A percentile compares a stretch with the other conserved stretches of the same genome.
Conservation (phyloP, 768 basidiomycete species). For the Suillus brevipes region DNA sequence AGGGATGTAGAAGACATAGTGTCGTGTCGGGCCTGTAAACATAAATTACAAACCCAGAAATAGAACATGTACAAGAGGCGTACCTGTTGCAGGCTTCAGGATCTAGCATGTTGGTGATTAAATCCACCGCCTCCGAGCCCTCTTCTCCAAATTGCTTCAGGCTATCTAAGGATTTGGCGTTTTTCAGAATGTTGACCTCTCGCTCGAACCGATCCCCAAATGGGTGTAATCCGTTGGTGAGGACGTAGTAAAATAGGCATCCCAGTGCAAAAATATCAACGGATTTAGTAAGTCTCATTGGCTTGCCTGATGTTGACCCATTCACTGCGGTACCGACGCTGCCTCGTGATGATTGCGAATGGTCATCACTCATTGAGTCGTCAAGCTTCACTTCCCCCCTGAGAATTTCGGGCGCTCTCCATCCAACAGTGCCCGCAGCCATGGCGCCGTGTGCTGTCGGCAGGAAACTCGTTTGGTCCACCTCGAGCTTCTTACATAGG, state of each 20-base stretch:
- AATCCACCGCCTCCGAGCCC: slow-evolving; percentile 83
- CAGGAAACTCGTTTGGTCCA: slow-evolving; percentile 95
- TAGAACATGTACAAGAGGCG: slow-evolving; percentile 26
- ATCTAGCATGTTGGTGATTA: slow-evolving; percentile 79
- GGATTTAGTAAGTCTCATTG: slow-evolving; percentile 83
- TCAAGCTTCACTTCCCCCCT: slow-evolving; percentile 93
- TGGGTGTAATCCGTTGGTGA: slow-evolving; percentile 90
- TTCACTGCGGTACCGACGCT: slow-evolving; percentile 53
- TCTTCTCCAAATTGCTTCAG: slow-evolving; percentile 88
- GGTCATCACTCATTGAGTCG: slow-evolving; percentile 63
- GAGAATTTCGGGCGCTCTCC: slow-evolving; percentile 96
- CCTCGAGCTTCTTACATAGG: slow-evolving; percentile 90
- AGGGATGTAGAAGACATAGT: slow-evolving; percentile 88
- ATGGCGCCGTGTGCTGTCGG: slow-evolving; percentile 89
- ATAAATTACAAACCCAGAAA: slow-evolving; percentile 10
- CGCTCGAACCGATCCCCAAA: slow-evolving; percentile 92
- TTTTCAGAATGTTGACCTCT: slow-evolving; percentile 91
- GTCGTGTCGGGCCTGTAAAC: slow-evolving; percentile 77
- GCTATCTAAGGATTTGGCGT: slow-evolving; percentile 66
- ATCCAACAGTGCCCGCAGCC: slow-evolving; percentile 93
- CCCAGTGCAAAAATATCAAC: slow-evolving; percentile 97
- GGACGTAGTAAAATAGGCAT: slow-evolving; percentile 90
- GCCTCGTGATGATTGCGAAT: slow-evolving; percentile 65
- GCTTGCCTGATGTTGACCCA: slow-evolving; percentile 41
- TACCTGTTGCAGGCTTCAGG: slow-evolving; percentile 76